Percentiles rank a stretch among this genome's conserved stretches.
Conservation (phyloP, 495 filamentous ascomycete genomes). For the Lineolata rhizophorae region DNA sequence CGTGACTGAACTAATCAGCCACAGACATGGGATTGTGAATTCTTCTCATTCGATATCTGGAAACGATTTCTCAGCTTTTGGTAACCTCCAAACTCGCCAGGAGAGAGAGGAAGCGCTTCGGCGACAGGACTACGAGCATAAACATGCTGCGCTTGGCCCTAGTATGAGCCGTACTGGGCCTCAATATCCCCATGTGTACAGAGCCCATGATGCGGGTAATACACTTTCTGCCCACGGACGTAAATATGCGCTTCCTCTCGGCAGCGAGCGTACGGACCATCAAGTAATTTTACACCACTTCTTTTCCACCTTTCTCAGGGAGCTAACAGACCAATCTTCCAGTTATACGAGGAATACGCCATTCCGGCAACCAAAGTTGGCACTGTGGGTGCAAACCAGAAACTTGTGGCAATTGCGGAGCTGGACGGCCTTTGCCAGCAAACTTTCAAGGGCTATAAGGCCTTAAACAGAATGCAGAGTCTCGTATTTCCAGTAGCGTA, state of each 20-base stretch:
- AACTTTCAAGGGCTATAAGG: constrained; percentile 90
- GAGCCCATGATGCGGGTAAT: constrained; percentile 58
- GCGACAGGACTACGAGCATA: constrained; percentile 60
- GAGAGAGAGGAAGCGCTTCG: constrained; percentile 59
- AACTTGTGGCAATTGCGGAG: constrained; percentile 51
- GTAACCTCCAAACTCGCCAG: constrained; percentile 44
- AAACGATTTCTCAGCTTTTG: constrained; percentile 25
- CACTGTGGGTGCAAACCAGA: constrained; percentile 41
- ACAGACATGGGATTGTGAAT: constrained; percentile 35
- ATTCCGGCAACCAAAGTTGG: constrained; percentile 74
- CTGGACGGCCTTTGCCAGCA: constrained; percentile 75
- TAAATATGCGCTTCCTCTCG: constrained; percentile 34
- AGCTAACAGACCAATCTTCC: too few species aligned
- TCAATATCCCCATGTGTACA: constrained; percentile 87
- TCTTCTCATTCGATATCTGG: constrained; percentile 6
- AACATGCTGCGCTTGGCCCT: constrained; percentile 44
- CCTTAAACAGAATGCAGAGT: constrained; percentile 94
- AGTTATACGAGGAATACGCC: constrained; percentile 70
- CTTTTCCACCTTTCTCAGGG: too few species aligned
- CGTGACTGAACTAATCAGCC: constrained; percentile 59
- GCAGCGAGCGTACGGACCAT: constrained; percentile 13
- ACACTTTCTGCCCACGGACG: constrained; percentile 50
- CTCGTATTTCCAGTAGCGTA: constrained; percentile 91
- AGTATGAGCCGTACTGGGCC: constrained; percentile 34
- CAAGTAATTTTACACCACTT: too few species aligned